phyloP scores from a whole-genome alignment of 2,329 filamentous ascomycete species.

The Calycina herbarum region DNA sequence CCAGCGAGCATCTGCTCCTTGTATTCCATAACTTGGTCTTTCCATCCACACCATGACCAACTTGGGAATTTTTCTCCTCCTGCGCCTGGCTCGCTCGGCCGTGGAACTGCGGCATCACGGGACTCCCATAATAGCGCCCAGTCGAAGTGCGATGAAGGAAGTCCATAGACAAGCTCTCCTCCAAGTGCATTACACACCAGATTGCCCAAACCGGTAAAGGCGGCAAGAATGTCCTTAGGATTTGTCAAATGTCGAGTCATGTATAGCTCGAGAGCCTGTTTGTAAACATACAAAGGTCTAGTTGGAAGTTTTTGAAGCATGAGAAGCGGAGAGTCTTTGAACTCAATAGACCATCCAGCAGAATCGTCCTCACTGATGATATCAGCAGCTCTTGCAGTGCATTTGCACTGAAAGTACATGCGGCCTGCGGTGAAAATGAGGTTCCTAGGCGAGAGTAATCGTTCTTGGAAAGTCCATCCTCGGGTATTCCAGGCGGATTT shows the following conservation, averaged over 20 bases:
- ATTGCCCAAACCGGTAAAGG: constrained; percentile 38
- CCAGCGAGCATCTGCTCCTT: constrained; percentile 25
- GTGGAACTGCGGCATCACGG: neutral
- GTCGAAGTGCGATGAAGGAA: constrained; percentile 40
- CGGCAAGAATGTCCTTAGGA: constrained; percentile 37
- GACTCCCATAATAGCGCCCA: constrained; percentile 40
- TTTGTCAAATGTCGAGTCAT: constrained; percentile 33
- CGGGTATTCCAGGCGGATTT: constrained; percentile 21
- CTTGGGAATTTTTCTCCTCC: constrained; percentile 35
- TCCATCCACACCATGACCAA: constrained; percentile 42
- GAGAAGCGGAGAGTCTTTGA: constrained; percentile 36
- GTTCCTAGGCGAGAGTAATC: constrained; percentile 18
- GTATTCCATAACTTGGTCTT: constrained; percentile 21
- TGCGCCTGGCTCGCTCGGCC: neutral
- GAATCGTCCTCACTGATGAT: constrained; percentile 30
- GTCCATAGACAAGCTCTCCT: constrained; percentile 35
- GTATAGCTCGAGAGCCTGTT: constrained; percentile 37
- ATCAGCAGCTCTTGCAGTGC: constrained; percentile 14
- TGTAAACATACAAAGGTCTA: constrained; percentile 37
- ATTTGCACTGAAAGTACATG: constrained; percentile 19
- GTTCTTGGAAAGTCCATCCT: constrained; percentile 27
- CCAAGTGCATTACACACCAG: constrained; percentile 27
- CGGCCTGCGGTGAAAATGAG: constrained; percentile 19
- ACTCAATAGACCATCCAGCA: constrained; percentile 36
- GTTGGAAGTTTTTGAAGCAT: constrained; percentile 32